phyloP scores from a whole-genome alignment of 2,329 filamentous ascomycete species.

The Paraphoma chrysanthemicola region DNA sequence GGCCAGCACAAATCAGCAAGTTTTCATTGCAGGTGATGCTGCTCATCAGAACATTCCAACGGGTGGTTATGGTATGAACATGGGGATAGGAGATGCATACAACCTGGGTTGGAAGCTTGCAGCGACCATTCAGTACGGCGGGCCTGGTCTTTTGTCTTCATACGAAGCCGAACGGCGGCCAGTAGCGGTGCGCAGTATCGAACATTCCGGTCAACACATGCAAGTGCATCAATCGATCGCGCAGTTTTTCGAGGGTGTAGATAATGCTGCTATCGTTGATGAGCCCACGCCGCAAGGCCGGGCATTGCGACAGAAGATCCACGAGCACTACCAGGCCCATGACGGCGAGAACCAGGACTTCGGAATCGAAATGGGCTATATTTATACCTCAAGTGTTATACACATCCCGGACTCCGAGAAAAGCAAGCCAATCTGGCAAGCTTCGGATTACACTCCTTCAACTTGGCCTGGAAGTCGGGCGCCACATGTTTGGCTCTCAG shows the following conservation, averaged over 20 bases:
- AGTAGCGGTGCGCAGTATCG: conserved; percentile 32
- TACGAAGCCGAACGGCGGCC: conserved; percentile 41
- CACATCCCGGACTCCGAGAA: conserved; percentile 7
- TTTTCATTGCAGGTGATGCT: conserved; percentile 24
- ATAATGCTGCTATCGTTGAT: background rate
- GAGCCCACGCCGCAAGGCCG: background rate
- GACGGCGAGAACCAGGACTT: conserved; percentile 35
- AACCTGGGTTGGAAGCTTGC: conserved; percentile 48
- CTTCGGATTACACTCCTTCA: conserved; percentile 27
- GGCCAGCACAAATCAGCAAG: conserved; percentile 19
- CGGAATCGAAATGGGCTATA: conserved; percentile 38
- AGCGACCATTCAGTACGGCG: conserved; percentile 28
- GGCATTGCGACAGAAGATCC: conserved; percentile 8
- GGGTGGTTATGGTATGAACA: conserved; percentile 51
- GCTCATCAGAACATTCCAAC: conserved; percentile 46
- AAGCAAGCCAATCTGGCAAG: conserved; percentile 11
- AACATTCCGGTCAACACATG: conserved; percentile 23
- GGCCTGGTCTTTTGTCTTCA: conserved; percentile 24
- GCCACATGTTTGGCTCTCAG: conserved; percentile 41
- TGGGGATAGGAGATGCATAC: conserved; percentile 44
- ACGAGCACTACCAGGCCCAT: conserved; percentile 14
- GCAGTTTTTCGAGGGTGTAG: background rate
- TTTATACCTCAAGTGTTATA: conserved; percentile 15
- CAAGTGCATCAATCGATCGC: background rate
- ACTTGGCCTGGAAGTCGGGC: conserved; percentile 40